Evolutionary conservation across 495 filamentous ascomycete genomes (phyloP), one percentile per base, ranked within the genome.

Genomic region (Podospora fimiseda): DNA sequence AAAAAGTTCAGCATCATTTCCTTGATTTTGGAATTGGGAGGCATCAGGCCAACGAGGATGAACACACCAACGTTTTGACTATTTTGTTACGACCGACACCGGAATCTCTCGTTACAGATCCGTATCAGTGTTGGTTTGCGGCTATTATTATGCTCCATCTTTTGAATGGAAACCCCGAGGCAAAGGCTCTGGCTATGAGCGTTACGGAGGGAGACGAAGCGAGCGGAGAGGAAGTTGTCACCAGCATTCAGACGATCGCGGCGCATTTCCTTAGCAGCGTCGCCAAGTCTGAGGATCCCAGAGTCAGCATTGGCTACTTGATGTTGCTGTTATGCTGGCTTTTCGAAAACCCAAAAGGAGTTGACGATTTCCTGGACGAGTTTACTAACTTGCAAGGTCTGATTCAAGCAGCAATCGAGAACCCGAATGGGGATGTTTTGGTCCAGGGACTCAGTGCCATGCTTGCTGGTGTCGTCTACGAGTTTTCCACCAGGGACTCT

Each of bases 401-500:
- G 11, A 78, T 95, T 21, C 86, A 90, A 60, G 72, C 69, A 33
- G 68, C 71, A 15, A 60, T 74, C 24, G 68, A 68, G 53, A 81
- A 85, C 36, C 81, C 84, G 27, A 80, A 84, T 24, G 79, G 81
- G 47, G 81, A 81, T 50, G 70, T 74, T 30, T 71, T 96, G 41
- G 75, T 89, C 18, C 85, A 88, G 56, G 93, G 93, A 1, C 74
- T 99, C 16, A 90, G 84, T 65, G 86, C 89, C 11, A 80, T 88
- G 57, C 71, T 97, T 2, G 73, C 96, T 3, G 94, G 91, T 30
- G 87, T 95, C 27, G 74, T 95, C 20, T 99, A 97, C 62, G 93
- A 99, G 61, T 99, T 97, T 59, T 96, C 91, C 16, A 95, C 91
- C 9, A 96, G 95, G 62, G 91, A 97, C 66, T 96, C 91, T 0